These are phyloP conservation scores for Skeletonema menzelii DNA, from an alignment of 108 stramenopile genomes.

Conservation along the genomic window DNA sequence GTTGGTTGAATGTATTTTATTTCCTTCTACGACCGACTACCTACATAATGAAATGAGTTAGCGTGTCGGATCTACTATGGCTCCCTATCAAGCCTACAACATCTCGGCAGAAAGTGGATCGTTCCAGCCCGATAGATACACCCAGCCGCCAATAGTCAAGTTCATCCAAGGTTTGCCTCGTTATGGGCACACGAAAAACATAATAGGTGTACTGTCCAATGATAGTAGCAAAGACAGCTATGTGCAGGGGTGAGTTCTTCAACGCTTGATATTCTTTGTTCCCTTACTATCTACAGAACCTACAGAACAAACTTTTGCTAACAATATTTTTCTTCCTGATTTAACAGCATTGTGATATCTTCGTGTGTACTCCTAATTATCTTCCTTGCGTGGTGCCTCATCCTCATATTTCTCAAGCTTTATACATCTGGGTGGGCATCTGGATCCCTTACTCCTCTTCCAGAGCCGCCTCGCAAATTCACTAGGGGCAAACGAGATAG, in stretches of 20 bases:
- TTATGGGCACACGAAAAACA: slow-evolving; percentile 21
- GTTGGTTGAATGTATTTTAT: too few species aligned
- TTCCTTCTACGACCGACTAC: too few species aligned
- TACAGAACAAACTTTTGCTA: neutral
- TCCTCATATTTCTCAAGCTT: slow-evolving; percentile 14
- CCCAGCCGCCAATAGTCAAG: slow-evolving; percentile 11
- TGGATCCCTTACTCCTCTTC: slow-evolving; percentile 18
- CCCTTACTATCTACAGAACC: neutral
- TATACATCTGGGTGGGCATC: slow-evolving; percentile 20
- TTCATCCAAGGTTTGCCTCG: slow-evolving; percentile 27
- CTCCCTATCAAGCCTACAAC: neutral
- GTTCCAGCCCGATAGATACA: slow-evolving; percentile 7
- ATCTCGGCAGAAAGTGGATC: neutral
- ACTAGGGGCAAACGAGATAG: neutral
- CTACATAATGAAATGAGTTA: too few species aligned
- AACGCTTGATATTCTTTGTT: neutral
- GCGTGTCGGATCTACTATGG: neutral
- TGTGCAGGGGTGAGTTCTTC: slow-evolving; percentile 38
- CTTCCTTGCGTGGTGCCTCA: slow-evolving; percentile 20
- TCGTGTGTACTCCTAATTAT: slow-evolving; percentile 29
- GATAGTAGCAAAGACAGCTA: slow-evolving; percentile 23
- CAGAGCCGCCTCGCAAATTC: neutral
- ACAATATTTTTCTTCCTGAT: neutral
- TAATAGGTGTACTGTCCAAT: slow-evolving; percentile 5
- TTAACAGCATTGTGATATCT: slow-evolving; percentile 21